phyloP scores from a whole-genome alignment of 305 asterid genomes.

The Solanum aculeatissimum region DNA sequence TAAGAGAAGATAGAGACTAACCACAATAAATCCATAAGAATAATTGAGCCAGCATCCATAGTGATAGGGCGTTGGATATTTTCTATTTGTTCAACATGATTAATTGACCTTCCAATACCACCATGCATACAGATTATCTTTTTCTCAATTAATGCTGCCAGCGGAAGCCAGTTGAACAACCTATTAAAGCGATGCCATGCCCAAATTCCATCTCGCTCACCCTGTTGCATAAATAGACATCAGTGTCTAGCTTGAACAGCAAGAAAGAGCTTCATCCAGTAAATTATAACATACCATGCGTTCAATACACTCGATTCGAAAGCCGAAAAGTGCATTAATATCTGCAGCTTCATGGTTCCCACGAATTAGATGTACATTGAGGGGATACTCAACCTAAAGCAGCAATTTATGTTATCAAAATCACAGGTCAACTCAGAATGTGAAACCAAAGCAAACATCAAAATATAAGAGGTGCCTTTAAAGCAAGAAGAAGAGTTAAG shows the following conservation, averaged over 20 bases:
- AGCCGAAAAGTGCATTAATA: slow-evolving; percentile 98
- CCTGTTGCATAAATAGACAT: slow-evolving; percentile 44
- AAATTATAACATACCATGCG: slow-evolving; percentile 26
- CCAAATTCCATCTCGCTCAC: slow-evolving; percentile 99
- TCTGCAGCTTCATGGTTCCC: slow-evolving; percentile 99
- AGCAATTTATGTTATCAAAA: neutral
- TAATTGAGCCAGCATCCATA: slow-evolving; percentile 98
- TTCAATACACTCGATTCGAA: slow-evolving; percentile 51
- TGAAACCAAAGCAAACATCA: neutral
- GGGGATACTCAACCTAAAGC: slow-evolving; percentile 81
- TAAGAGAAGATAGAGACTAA: slow-evolving; percentile 24
- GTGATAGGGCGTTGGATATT: slow-evolving; percentile 94
- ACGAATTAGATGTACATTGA: slow-evolving; percentile 83
- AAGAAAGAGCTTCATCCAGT: neutral
- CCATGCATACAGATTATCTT: slow-evolving; percentile 99
- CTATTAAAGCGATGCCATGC: slow-evolving; percentile 96
- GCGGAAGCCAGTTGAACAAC: slow-evolving; percentile 98
- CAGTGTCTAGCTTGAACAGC: neutral
- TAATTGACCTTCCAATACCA: slow-evolving; percentile 98
- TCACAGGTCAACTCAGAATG: neutral
- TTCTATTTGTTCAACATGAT: slow-evolving; percentile 95
- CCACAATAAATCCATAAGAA: slow-evolving; percentile 98
- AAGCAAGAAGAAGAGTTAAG: slow-evolving; percentile 79
- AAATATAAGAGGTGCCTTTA: slow-evolving; percentile 43
- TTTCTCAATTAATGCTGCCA: slow-evolving; percentile 95